phyloP scores from a whole-genome alignment of 176 grass and related monocot genomes.

The Puccinellia tenuiflora region DNA sequence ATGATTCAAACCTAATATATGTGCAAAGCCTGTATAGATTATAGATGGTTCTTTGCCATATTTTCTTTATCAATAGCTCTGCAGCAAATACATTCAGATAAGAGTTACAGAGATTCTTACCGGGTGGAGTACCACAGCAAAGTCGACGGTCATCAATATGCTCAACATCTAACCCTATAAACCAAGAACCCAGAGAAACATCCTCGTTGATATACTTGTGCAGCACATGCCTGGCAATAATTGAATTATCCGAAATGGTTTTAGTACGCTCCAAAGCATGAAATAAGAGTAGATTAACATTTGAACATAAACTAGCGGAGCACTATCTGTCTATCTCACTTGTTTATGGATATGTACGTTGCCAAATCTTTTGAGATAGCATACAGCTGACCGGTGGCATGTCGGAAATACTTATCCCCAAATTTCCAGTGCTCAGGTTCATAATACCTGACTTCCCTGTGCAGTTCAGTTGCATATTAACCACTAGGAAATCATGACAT shows the following conservation, averaged over 20 bases:
- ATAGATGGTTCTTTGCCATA: background rate
- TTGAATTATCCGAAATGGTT: background rate
- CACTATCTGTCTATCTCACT: conserved; percentile 55
- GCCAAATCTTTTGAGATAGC: conserved; percentile 93
- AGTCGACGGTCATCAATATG: conserved; percentile 84
- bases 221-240: conserved; percentile 56
- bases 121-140: conserved; percentile 79
- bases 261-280: background rate
- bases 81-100: background rate
- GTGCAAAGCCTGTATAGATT: background rate
- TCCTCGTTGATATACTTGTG: conserved; percentile 89
- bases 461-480: background rate
- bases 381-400: conserved; percentile 89
- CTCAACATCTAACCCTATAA: conserved; percentile 82
- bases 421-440: conserved; percentile 99
- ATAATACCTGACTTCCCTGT: conserved; percentile 73
- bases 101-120: conserved; percentile 27
- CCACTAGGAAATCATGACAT: background rate
- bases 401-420: conserved; percentile 86
- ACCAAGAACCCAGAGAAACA: conserved; percentile 85
- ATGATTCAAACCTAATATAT: background rate
- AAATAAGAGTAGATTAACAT: background rate
- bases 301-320: background rate
- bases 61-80: background rate
- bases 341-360: conserved; percentile 76